Conservation (phyloP, 331 rosid species). For the Malus hybrid region DNA sequence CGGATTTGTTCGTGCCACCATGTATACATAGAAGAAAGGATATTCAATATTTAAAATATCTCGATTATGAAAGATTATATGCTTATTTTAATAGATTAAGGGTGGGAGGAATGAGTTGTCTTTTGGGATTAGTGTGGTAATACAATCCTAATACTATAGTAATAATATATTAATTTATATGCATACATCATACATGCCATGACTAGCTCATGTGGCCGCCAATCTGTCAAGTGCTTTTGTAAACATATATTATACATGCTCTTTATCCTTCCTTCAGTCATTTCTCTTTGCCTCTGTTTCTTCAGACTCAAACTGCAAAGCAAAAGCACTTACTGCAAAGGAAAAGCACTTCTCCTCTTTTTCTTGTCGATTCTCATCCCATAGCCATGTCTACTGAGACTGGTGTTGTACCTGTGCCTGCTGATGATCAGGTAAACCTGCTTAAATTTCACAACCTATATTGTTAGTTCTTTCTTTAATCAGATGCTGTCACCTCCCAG, state of each 20-base stretch:
- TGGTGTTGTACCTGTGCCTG: neutral
- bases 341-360: neutral
- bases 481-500: neutral
- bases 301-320: neutral
- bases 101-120: slow-evolving; percentile 9
- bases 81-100: neutral
- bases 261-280: neutral
- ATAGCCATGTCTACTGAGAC: slow-evolving; percentile 7
- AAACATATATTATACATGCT: neutral
- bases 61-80: neutral
- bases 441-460: neutral
- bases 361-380: neutral
- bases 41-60: neutral
- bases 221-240: slow-evolving; percentile 9
- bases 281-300: slow-evolving; percentile 1
- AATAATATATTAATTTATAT: no score
- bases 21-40: neutral
- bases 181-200: neutral
- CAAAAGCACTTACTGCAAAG: neutral
- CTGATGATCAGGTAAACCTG: slow-evolving; percentile 2
- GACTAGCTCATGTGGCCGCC: neutral
- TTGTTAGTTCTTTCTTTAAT: neutral
- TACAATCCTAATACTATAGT: neutral
- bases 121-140: neutral
- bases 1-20: neutral